Base-by-base conservation (phyloP, 345 rosid species). In the Mallotus nudiflorus region DNA sequence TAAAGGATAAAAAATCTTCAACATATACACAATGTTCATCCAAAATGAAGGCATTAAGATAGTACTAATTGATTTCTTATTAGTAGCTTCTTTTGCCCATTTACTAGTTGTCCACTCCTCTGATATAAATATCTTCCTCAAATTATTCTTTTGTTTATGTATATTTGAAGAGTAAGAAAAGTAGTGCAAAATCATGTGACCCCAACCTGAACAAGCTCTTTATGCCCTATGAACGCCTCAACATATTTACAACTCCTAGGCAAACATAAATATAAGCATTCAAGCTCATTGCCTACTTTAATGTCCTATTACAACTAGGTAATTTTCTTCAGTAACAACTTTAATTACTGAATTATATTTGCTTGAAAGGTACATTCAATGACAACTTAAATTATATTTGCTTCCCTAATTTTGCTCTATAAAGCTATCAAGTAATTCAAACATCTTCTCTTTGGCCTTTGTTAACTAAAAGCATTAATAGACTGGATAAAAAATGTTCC, bases 41-140 rank as follows among this genome's bases (percentile, higher is more conserved):
- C 71, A 63, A 71, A 75, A 79, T 8, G 64, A 11, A 25, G 62
- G 7, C 48, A 28, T 39, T 0, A 63, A 1, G 12, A 75, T 46
- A 8, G 22, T 56, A 0, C 48, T 0, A 0, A 12, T 19, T 19
- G 18, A 35, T 19, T 12, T 63, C 51, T 68, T 72, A 3, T 75
- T 72, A 0, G 0, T 9, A 1, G 8, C 9, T 19, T 65, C 65
- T 45, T n/a, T 63, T 18, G 66, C 51, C 48, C 59, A 67, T 5
- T 68, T 67, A 8, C 61, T 31, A 1, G 9, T 46, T 18, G 8
- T n/a, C 77, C 74, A 73, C 1, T 66, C 28, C 0, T 57, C 22
- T 20, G 29, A 73, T 1, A 57, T 24, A 8, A 66, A 37, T 52
- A 73, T 56, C 1, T 16, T 67, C 3, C 45, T 63, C 5, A 53